Conservation (phyloP, 106 monocot species). For the Amphibolis antarctica region DNA sequence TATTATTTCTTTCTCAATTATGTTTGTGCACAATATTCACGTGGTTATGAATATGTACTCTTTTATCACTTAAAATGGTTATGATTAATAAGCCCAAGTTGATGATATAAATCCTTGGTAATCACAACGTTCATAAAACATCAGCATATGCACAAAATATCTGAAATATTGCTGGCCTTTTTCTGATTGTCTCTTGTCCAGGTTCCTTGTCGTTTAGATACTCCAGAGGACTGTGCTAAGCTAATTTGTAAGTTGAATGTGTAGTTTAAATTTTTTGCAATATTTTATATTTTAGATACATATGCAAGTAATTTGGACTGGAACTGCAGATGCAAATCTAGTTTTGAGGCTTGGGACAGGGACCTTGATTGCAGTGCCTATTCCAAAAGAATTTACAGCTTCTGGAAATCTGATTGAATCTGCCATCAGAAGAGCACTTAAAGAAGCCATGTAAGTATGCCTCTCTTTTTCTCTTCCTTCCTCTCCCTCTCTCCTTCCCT, state of each 20-base stretch:
- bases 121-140: neutral
- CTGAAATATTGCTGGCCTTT: too few species aligned
- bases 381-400: slow-evolving; percentile 71
- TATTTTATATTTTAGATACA: neutral
- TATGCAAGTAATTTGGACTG: slow-evolving; percentile 2
- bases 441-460: slow-evolving; percentile 64
- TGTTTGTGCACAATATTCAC: too few species aligned
- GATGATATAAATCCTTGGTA: too few species aligned
- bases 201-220: slow-evolving; percentile 76
- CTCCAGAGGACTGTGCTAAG: slow-evolving; percentile 76
- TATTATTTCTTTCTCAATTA: too few species aligned
- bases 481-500: neutral
- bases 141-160: neutral
- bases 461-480: neutral
- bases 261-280: neutral
- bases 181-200: slow-evolving; percentile 16
- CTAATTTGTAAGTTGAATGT: slow-evolving; percentile 47
- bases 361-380: slow-evolving; percentile 85
- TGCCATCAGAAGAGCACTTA: slow-evolving; percentile 75
- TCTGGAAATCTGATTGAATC: slow-evolving; percentile 77
- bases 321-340: slow-evolving; percentile 61
- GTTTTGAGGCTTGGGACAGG: slow-evolving; percentile 55
- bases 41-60: too few species aligned
- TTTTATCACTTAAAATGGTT: too few species aligned
- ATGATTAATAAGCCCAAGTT: too few species aligned